Base-by-base conservation (phyloP, 495 filamentous ascomycete species). In the Amorphotheca resinae region DNA sequence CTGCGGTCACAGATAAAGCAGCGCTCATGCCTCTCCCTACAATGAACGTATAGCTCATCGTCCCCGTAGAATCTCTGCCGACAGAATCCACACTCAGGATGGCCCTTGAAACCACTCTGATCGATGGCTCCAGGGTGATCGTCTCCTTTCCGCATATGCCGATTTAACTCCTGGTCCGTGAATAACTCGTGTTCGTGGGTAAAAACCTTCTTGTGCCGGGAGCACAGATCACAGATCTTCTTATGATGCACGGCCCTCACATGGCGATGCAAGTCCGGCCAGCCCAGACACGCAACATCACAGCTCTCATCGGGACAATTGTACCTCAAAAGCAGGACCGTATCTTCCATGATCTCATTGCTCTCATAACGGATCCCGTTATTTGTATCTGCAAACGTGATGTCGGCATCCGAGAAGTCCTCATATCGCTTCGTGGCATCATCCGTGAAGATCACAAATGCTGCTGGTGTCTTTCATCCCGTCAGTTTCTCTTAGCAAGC, bases 141-240 rank as follows among this genome's bases (percentile, higher is more conserved):
- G 53, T 99, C 93, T 31, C 93, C 93, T 44, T 80, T 75, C 49
- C 74, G 80, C 71, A 96, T 88, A 56, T 99, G 91, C 49, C 77
- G 84, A 38, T 77, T 75, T 30, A 96, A 63, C 51, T 88, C 83
- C 38, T 77, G 71, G n/a, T 68, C 63, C 3, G 83, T 82, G 55
- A 95, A 95, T n/a, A 99, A 69, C 17, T 84, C 84, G 55, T 99
- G 91, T 62, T 99, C 91, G 59, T 96, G 93, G 0, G 91, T 95
- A 50, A 99, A 99, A 28, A 95, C 87, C 49, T 95, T 95, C 66
- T 99, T 96, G 62, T 95, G 84, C 28, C 84, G 64, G 1, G 87
- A 89, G 60, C 91, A 99, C 12, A 96, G 71, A 60, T 95, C 87
- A 62, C 91, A 99, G 79, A 99, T 85, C 55, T 83, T 76, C 62